Base-by-base conservation (phyloP, 805 yeast species). In the Zygosaccharomyces bailii region DNA sequence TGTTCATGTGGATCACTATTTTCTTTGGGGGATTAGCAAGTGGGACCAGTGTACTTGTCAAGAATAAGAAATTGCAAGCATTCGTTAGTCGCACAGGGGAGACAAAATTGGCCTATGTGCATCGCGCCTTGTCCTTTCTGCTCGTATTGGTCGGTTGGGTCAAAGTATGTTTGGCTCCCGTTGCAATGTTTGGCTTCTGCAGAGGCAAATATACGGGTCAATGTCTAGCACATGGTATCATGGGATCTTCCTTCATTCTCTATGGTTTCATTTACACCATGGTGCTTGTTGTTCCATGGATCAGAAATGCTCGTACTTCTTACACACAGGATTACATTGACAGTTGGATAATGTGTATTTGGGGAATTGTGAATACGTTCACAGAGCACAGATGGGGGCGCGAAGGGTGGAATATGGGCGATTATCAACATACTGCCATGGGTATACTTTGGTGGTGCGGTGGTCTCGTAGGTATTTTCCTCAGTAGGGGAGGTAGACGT, bases 381-480 rank as follows among this genome's bases (percentile, higher is more conserved):
- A 91, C 98, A 1, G 98, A 91, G 66, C 98, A 91, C 65, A 70
- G 97, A 50, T 91, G 97, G 97, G 95, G 95, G 30, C 60, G 64
- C 24, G 93, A 89, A 60, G 79, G 72, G 6, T 91, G 98, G 98
- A 75, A 78, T 34, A 95, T 86, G 71, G 93, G 96, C 7, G 97
- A 89, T 64, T 87, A 84, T 63, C 96, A 90, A 68, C 97, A 90
- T 65, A 90, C 98, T 0, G 79, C 93, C 16, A 88, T 91, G 96
- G 98, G 98, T 1, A 85, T 91, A 45, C 75, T 91, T 23, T 91
- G 97, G 95, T 89, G 96, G 95, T 79, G 87, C 40, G 95, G 96
- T 44, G 98, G 97, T 5, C 68, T 89, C 52, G 65, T 89, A 19
- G 98, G 98, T 1, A 73, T 91, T 48, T 85, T 76, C 65, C 67